Evolutionary conservation across 1,139 yeast species (phyloP), one percentile per base, ranked within the genome.

Genomic region (Suhomyces coccinellae): DNA sequence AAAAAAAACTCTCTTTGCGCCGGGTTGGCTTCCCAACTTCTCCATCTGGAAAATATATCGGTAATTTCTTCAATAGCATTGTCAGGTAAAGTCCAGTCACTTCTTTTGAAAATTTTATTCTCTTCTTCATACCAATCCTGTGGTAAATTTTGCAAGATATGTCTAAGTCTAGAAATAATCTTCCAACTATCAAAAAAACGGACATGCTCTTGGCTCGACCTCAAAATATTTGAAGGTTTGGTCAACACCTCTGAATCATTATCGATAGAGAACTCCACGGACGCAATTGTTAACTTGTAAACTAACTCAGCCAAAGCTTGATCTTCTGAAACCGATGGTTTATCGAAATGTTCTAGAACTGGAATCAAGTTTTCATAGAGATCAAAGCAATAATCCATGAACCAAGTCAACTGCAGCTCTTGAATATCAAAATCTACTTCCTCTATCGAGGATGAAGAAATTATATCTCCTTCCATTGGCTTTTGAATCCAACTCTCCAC

Each of bases 191-290:
- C 89, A 51, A 83, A 80, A 33, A 85, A 80, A 50, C 99, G 73
- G 6, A 90, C 81, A 64, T 91, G 98, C 14, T 82, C 78, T 33
- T 75, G 73, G 2, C 84, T 78, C 2, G 90, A 77, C 48, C 96
- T 75, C 43, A 87, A 79, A 34, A 89, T 80, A 54, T 85, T 84
- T 0, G 97, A 87, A 0, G 97, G 97, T 43, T 90, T 83, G 0
- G 97, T 91, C 41, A 93, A 76, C 11, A 89, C 97, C 7, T 88
- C 83, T 0, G 98, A 95, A 57, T 93, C 98, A 54, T 87, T 87
- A 44, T 82, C 83, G 38, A 90, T 79, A 30, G 77, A 73, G 56
- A 73, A 79, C 12, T 70, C 67, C 15, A 74, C 77, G 30, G 93
- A 83, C 0, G 91, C 93, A 26, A 69, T 60, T 0, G 93, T 77